Evolutionary conservation across 169 alveolate genomes (phyloP).

Genomic region (Plasmodium yoelii): DNA sequence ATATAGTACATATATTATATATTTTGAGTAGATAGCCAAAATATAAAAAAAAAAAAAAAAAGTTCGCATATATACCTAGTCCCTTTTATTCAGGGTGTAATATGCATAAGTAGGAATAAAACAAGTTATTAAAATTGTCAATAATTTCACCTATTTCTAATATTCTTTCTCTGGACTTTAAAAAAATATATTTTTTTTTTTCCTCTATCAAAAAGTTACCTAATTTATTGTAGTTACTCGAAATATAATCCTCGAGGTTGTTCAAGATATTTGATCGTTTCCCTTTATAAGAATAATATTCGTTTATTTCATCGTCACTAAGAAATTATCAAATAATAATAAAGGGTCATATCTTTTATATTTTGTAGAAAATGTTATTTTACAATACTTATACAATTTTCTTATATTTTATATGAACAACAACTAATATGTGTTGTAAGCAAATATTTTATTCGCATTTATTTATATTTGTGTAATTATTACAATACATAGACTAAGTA

Average conservation of each 20-base stretch:
- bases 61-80: neutral
- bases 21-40: no score
- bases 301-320: slow-evolving; percentile 72
- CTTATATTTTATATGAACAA: no score
- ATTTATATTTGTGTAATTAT: no score
- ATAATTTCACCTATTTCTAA: slow-evolving; percentile 56
- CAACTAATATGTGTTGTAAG: no score
- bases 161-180: slow-evolving; percentile 57
- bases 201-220: slow-evolving; percentile 50
- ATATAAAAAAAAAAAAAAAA: neutral
- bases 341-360: no score
- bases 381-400: no score
- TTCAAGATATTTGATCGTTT: slow-evolving; percentile 43
- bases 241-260: slow-evolving; percentile 56
- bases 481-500: no score
- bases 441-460: no score
- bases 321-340: neutral
- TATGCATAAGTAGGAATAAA: slow-evolving; percentile 40
- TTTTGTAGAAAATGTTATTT: no score
- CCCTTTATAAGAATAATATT: slow-evolving; percentile 55
- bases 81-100: slow-evolving; percentile 15
- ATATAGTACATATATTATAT: no score
- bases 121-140: slow-evolving; percentile 33
- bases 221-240: slow-evolving; percentile 50
- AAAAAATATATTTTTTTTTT: slow-evolving; percentile 56